Percentiles rank a stretch among this genome's conserved stretches.
These are phyloP conservation scores for Zasmidium angulare DNA, from an alignment of 2,329 filamentous ascomycete genomes.

Conservation along the genomic window DNA sequence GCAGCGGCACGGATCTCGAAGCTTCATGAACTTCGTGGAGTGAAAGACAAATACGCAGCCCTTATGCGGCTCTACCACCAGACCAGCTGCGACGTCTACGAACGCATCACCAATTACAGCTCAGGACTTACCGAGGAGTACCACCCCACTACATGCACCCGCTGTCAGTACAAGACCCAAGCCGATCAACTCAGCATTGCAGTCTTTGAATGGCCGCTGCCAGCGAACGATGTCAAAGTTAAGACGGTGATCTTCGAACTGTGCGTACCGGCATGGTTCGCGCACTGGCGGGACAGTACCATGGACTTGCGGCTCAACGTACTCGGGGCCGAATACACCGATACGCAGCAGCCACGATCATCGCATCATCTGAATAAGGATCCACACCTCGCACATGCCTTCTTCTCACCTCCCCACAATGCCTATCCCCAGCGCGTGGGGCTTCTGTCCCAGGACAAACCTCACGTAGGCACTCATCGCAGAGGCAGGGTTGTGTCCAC, in stretches of 20 bases:
- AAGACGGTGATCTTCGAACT: conserved; percentile 56
- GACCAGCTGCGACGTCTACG: conserved; percentile 3
- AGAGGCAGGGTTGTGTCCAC: too few relatives aligned
- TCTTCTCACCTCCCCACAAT: conserved; percentile 28
- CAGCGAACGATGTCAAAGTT: conserved; percentile 34
- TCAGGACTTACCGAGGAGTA: conserved; percentile 29
- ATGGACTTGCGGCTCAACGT: not conserved
- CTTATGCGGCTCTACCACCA: conserved; percentile 23
- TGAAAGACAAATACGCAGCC: conserved; percentile 40
- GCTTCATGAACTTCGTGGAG: conserved; percentile 37
- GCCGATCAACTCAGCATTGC: conserved; percentile 45
- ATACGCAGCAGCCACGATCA: not conserved
- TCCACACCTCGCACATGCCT: conserved; percentile 1
- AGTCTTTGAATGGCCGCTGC: conserved; percentile 53
- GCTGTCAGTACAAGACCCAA: conserved; percentile 41
- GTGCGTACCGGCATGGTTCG: conserved; percentile 44
- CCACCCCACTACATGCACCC: conserved; percentile 45
- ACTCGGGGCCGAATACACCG: not conserved
- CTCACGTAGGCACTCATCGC: too few relatives aligned
- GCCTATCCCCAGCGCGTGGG: too few relatives aligned
- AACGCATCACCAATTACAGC: conserved; percentile 5
- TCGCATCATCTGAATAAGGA: not conserved
- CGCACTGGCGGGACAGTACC: conserved; percentile 50
- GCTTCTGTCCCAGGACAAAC: too few relatives aligned
- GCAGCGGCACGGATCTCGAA: conserved; percentile 34